Evolutionary conservation across 2,329 filamentous ascomycete species (phyloP).

Genomic region (Exophiala calicioides): DNA sequence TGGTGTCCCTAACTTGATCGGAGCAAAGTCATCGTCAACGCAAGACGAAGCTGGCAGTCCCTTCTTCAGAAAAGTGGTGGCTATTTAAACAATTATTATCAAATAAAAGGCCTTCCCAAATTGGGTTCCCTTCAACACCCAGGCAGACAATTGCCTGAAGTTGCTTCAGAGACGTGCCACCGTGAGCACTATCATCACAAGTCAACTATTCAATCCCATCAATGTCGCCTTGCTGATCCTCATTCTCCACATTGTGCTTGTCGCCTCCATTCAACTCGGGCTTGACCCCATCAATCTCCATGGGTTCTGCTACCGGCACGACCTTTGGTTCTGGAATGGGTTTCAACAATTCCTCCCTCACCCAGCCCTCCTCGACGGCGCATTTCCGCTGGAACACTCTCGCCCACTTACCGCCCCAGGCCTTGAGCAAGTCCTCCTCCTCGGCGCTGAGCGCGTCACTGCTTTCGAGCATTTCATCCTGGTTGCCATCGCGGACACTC

Average conservation of each 20-base stretch:
- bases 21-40: no score
- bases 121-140: no score
- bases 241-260: slow-evolving; percentile 12
- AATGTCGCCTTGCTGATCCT: slow-evolving; percentile 2
- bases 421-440: slow-evolving; percentile 63
- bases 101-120: no score
- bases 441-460: slow-evolving; percentile 51
- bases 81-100: no score
- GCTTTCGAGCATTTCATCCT: slow-evolving; percentile 73
- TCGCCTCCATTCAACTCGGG: neutral
- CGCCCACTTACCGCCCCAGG: slow-evolving; percentile 85
- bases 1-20: no score
- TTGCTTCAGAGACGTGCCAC: no score
- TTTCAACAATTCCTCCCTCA: slow-evolving; percentile 56
- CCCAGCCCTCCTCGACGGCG: slow-evolving; percentile 79
- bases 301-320: slow-evolving; percentile 19
- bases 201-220: slow-evolving; percentile 22
- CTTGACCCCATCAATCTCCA: slow-evolving; percentile 20
- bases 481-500: slow-evolving; percentile 70
- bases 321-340: slow-evolving; percentile 44
- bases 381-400: slow-evolving; percentile 79
- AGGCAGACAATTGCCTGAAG: no score
- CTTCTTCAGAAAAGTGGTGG: no score
- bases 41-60: no score
- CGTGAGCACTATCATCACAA: no score